A percentile compares a stretch with the other conserved stretches of the same genome.
Evolutionary conservation across 2,329 filamentous ascomycete species (phyloP).

Genomic region (Penicillium sp.): DNA sequence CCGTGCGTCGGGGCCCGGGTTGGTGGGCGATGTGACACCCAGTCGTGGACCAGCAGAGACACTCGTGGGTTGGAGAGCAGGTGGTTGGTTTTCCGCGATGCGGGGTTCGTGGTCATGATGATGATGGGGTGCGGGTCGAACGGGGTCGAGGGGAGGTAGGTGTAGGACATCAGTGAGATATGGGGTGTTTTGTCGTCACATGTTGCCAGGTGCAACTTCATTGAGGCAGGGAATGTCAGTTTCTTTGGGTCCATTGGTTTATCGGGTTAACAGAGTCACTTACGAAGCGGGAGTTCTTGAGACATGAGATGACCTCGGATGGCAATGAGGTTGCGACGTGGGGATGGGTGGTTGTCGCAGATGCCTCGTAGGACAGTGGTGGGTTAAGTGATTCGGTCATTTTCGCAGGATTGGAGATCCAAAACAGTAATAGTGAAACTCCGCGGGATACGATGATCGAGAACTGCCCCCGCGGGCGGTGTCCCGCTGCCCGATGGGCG

Average conservation of each 20-base stretch:
- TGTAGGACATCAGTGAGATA: slow-evolving; percentile 98
- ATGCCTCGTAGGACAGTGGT: slow-evolving; percentile 71
- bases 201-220: slow-evolving; percentile 89
- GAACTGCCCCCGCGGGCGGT: slow-evolving; percentile 15
- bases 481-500: slow-evolving; percentile 1
- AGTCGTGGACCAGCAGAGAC: slow-evolving; percentile 94
- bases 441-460: slow-evolving; percentile 1
- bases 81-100: slow-evolving; percentile 68
- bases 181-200: slow-evolving; percentile 79
- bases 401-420: neutral
- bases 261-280: slow-evolving; percentile 27
- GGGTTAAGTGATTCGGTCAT: slow-evolving; percentile 55
- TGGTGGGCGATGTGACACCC: slow-evolving; percentile 88
- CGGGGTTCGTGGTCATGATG: slow-evolving; percentile 85
- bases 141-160: slow-evolving; percentile 78
- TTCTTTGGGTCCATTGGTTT: neutral
- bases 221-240: neutral
- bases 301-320: slow-evolving; percentile 78
- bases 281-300: slow-evolving; percentile 94
- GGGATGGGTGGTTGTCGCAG: slow-evolving; percentile 68
- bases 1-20: slow-evolving; percentile 59
- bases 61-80: slow-evolving; percentile 80
- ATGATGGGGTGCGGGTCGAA: slow-evolving; percentile 72
- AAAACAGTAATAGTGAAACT: slow-evolving; percentile 6
- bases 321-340: slow-evolving; percentile 68